Evolutionary conservation across 1,284 basidiomycete species (phyloP).

Genomic region (Ganoderma leucocontextum): DNA sequence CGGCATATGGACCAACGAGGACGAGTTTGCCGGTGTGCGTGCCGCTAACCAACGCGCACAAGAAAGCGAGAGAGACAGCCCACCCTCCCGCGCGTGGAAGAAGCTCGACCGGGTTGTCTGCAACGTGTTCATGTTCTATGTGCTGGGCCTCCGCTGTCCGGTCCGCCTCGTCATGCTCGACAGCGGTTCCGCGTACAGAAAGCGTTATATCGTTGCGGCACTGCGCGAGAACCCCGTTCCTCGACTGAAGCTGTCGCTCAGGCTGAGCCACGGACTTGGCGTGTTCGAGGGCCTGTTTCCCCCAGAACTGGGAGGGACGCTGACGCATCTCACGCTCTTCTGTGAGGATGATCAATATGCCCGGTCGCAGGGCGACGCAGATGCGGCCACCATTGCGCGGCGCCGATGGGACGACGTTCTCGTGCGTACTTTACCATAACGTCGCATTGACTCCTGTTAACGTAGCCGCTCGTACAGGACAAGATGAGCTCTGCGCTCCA

Average conservation of each 20-base stretch:
- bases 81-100: neutral
- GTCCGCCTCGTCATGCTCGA: neutral
- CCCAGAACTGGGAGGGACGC: neutral
- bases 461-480: neutral
- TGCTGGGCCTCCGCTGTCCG: neutral
- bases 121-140: neutral
- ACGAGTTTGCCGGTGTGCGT: neutral
- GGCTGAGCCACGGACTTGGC: neutral
- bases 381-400: neutral
- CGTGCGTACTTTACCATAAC: neutral
- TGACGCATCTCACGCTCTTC: constrained; percentile 1
- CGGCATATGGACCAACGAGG: neutral
- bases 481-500: neutral
- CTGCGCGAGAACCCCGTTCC: neutral
- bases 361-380: too few relatives aligned
- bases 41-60: neutral
- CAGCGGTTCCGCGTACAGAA: neutral
- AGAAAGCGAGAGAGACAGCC: neutral
- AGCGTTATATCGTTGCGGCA: neutral
- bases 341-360: neutral
- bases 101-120: neutral
- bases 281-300: neutral
- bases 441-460: neutral
- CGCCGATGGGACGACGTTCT: neutral
- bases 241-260: neutral